A percentile compares a stretch with the other conserved stretches of the same genome.
Evolutionary conservation across 768 basidiomycete species (phyloP).

Genomic region (Pulveroboletus sp.): DNA sequence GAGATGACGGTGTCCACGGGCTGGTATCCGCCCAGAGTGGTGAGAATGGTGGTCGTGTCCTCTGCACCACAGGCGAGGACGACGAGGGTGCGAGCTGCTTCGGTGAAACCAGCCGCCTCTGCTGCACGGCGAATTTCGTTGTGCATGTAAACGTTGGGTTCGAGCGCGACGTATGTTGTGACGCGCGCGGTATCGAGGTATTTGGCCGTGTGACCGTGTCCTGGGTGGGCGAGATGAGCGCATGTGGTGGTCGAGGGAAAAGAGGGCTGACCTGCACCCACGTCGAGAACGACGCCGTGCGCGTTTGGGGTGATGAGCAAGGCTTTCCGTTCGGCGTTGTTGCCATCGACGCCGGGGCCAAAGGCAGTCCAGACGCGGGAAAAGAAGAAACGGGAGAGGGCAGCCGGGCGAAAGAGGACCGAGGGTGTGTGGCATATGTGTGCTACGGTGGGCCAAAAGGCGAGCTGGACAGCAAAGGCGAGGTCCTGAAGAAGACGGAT

Average conservation of each 20-base stretch:
- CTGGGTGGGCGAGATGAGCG: constrained; percentile 33
- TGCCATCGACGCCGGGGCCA: constrained; percentile 46
- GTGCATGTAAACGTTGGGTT: constrained; percentile 71
- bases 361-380: constrained; percentile 53
- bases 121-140: constrained; percentile 48
- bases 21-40: constrained; percentile 34
- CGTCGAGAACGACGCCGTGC: constrained; percentile 59
- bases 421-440: constrained; percentile 40
- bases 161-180: constrained; percentile 66
- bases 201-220: constrained; percentile 58
- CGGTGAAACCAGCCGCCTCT: constrained; percentile 47
- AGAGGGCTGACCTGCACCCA: constrained; percentile 56
- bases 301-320: constrained; percentile 53
- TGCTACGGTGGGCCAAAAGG: constrained; percentile 46
- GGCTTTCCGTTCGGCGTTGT: constrained; percentile 39
- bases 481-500: constrained; percentile 42
- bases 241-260: neutral
- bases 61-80: constrained; percentile 67
- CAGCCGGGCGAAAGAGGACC: constrained; percentile 43
- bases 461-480: constrained; percentile 31
- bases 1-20: constrained; percentile 62
- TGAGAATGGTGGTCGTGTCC: constrained; percentile 48
- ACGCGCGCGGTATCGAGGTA: constrained; percentile 59
- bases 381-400: constrained; percentile 57
- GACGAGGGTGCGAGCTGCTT: constrained; percentile 49